Conservation (phyloP, 345 rosid species). For the Linum usitatissimum region DNA sequence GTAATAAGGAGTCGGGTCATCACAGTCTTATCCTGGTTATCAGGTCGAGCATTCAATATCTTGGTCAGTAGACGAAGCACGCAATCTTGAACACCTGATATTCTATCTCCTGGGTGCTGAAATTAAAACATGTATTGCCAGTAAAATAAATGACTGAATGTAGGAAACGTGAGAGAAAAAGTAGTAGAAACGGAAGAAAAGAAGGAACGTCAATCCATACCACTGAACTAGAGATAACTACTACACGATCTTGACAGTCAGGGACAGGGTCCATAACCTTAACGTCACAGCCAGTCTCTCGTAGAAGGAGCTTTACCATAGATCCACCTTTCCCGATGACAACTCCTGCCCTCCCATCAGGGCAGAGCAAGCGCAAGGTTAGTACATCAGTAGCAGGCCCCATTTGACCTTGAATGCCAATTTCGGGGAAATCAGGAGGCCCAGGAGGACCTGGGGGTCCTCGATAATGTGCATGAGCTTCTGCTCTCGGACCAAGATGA, state of each 20-base stretch:
- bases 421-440: conserved; percentile 35
- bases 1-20: conserved; percentile 52
- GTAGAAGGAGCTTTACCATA: conserved; percentile 45
- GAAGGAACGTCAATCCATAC: conserved; percentile 27
- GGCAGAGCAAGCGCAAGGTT: conserved; percentile 51
- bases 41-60: conserved; percentile 43
- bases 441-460: conserved; percentile 29
- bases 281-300: conserved; percentile 71
- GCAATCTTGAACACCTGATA: conserved; percentile 61
- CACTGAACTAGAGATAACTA: conserved; percentile 55
- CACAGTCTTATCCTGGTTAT: conserved; percentile 41
- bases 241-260: conserved; percentile 47
- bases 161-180: conserved; percentile 7
- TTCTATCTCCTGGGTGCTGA: conserved; percentile 68
- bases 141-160: conserved; percentile 6
- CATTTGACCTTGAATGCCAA: conserved; percentile 30
- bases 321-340: conserved; percentile 73
- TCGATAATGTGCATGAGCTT: conserved; percentile 28
- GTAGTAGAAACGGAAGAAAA: conserved; percentile 11
- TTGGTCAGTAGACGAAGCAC: conserved; percentile 58
- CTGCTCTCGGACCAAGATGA: conserved; percentile 26
- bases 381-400: conserved; percentile 33
- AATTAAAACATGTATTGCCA: conserved; percentile 14
- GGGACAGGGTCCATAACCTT: conserved; percentile 48
- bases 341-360: conserved; percentile 50